A percentile compares a stretch with the other conserved stretches of the same genome.
These are phyloP conservation scores for Ceriops zippeliana DNA, from an alignment of 345 rosid genomes.

Conservation along the genomic window DNA sequence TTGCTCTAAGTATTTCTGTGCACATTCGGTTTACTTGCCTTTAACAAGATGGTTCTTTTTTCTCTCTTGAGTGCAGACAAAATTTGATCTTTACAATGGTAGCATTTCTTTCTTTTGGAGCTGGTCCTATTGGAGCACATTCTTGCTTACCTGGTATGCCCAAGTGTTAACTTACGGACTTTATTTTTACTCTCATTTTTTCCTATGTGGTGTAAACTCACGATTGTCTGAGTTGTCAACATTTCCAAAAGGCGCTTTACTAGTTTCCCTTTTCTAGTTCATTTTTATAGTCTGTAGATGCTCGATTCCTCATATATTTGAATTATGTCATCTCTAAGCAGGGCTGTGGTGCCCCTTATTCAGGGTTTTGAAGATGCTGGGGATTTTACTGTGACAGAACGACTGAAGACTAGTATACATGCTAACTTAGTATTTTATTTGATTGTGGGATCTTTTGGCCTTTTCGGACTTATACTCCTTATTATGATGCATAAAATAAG, in stretches of 20 bases:
- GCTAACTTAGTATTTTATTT: constrained; percentile 91
- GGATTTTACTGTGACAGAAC: constrained; percentile 83
- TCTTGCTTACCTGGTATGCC: constrained; percentile 92
- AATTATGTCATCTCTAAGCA: constrained; percentile 64
- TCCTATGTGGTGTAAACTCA: background rate
- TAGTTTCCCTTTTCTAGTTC: background rate
- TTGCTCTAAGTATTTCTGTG: no score
- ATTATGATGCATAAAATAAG: constrained; percentile 56
- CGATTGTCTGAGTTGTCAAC: background rate
- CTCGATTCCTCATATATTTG: constrained; percentile 40
- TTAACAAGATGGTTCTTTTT: background rate
- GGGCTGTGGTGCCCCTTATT: constrained; percentile 99
- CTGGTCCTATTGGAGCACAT: constrained; percentile 98
- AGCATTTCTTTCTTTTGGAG: constrained; percentile 90
- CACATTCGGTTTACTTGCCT: background rate
- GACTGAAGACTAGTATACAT: constrained; percentile 85
- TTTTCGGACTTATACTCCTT: constrained; percentile 88
- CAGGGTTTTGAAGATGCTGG: constrained; percentile 99
- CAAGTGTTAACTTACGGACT: background rate
- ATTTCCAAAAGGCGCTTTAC: background rate
- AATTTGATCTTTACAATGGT: constrained; percentile 45
- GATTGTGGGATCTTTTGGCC: constrained; percentile 80
- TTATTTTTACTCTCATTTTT: background rate
- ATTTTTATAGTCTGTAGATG: constrained; percentile 24
- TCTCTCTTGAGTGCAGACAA: constrained; percentile 34